phyloP scores from a whole-genome alignment of 371 early-diverging fungal genomes.

The Capillidium rhysosporum region DNA sequence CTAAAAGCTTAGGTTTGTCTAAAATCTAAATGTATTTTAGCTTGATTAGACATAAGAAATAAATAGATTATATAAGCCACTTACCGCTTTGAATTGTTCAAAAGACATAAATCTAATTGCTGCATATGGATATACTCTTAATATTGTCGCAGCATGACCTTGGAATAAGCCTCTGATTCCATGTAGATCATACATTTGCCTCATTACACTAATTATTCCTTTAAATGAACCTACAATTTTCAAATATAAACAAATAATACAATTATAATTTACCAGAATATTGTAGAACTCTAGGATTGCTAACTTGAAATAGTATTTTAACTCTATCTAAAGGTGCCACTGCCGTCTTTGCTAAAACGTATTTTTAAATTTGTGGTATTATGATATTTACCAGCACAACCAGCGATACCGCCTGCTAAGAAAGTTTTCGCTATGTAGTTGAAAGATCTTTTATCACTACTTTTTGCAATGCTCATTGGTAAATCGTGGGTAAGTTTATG shows the following conservation, averaged over 20 bases:
- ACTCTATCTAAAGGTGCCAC: conserved; percentile 94
- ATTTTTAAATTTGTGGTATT: not conserved
- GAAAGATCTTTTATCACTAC: not conserved
- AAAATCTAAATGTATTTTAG: not conserved
- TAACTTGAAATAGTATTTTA: conserved; percentile 92
- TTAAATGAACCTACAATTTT: conserved; percentile 49
- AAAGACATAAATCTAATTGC: conserved; percentile 90
- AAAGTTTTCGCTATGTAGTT: conserved; percentile 28
- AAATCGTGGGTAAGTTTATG: no score
- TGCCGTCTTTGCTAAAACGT: conserved; percentile 59
- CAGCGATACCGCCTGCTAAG: conserved; percentile 49
- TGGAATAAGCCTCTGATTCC: conserved; percentile 78
- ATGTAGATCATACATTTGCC: conserved; percentile 40
- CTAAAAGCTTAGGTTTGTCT: not conserved
- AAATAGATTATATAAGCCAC: conserved; percentile 1
- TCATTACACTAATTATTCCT: conserved; percentile 64
- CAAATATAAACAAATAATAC: not conserved
- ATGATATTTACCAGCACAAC: conserved; percentile 27
- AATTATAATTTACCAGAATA: conserved; percentile 54
- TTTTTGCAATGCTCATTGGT: no score
- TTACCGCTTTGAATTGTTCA: conserved; percentile 63
- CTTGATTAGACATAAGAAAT: no score
- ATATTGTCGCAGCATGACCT: conserved; percentile 83
- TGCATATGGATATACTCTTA: conserved; percentile 90
- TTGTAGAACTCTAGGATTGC: conserved; percentile 62